Evolutionary conservation across 139 green algal species (phyloP), one percentile per base, ranked within the genome.

Genomic region (Coccomyxa sp.): DNA sequence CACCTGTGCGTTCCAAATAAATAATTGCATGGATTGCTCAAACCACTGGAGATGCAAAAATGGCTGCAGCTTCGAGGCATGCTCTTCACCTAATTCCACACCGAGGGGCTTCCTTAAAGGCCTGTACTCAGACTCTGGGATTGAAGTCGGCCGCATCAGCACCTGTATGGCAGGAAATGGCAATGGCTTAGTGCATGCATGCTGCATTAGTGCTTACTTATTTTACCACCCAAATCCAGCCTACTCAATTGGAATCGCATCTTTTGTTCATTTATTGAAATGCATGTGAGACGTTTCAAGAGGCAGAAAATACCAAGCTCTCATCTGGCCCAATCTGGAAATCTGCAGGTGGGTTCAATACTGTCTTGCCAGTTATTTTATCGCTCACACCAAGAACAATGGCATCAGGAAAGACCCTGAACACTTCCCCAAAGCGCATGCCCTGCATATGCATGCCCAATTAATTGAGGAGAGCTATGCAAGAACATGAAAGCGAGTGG

Each of bases 401-500:
- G 21, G 81, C 82, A 60, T 90, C 83, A 76, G 87, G 85, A 32
- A 88, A 89, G 57, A 67, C 76, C 51, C 58, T 66, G 78, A 79
- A 75, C 31, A 89, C 51, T 15, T 89, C 83, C 1, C 7, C 58
- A 67, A 91, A 91, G 16, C 31, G 63, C 32, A 71, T 74, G 74
- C 82, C 86, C 45, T 82, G 81, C 60, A 91, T 58, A 25, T 25
- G 23, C 21, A 77, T 45, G 27, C 71, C 25, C 10, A 51, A 3
- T 51, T 51, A 7, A 51, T 51, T 7, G 7, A 51, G 38, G 38
- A 51, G 7, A 74, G 3, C 21, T 74, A 23, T 23, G 66, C 66
- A 74, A 10, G 66, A 51, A 51, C 38, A 51, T 51, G 38, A 51
- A 3, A 51, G 38, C 38, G 7, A 51, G 38, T 51, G 7, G 38